Evolutionary conservation across 805 yeast species (phyloP).

Genomic region (Candida ascalaphidarum): DNA sequence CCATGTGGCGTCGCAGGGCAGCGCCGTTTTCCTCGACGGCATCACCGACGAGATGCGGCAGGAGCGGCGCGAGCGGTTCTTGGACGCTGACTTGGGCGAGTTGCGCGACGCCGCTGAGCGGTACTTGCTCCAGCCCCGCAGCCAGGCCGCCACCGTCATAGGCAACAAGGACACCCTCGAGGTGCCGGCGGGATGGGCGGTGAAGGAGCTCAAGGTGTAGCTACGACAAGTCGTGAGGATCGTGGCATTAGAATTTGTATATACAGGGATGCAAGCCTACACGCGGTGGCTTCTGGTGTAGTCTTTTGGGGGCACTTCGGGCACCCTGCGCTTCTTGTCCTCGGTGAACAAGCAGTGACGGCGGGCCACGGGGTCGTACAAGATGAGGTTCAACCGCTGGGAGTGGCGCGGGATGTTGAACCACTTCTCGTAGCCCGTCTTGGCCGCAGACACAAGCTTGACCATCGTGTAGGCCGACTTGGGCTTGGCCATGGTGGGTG

Average conservation of each 20-base stretch:
- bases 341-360: slow-evolving; percentile 90
- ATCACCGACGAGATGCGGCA: slow-evolving; percentile 76
- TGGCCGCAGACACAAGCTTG: slow-evolving; percentile 80
- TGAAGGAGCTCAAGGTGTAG: slow-evolving; percentile 5
- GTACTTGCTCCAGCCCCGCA: slow-evolving; percentile 36
- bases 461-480: slow-evolving; percentile 77
- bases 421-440: slow-evolving; percentile 81
- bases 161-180: slow-evolving; percentile 29
- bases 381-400: slow-evolving; percentile 65
- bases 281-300: slow-evolving; percentile 13
- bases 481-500: slow-evolving; percentile 28
- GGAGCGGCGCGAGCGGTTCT: slow-evolving; percentile 61
- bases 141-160: slow-evolving; percentile 32
- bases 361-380: slow-evolving; percentile 43
- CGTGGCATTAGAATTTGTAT: not conserved
- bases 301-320: slow-evolving; percentile 34
- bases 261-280: no score
- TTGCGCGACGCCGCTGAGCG: slow-evolving; percentile 58
- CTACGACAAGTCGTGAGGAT: not conserved
- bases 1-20: slow-evolving; percentile 74
- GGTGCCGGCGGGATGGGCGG: slow-evolving; percentile 11
- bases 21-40: slow-evolving; percentile 54
- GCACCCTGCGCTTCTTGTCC: slow-evolving; percentile 76
- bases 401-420: slow-evolving; percentile 76
- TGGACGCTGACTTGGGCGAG: slow-evolving; percentile 58